Percentiles rank a stretch among this genome's conserved stretches.
Evolutionary conservation across 2,329 filamentous ascomycete genomes (phyloP).

Genomic region (Penicillium polonicum): DNA sequence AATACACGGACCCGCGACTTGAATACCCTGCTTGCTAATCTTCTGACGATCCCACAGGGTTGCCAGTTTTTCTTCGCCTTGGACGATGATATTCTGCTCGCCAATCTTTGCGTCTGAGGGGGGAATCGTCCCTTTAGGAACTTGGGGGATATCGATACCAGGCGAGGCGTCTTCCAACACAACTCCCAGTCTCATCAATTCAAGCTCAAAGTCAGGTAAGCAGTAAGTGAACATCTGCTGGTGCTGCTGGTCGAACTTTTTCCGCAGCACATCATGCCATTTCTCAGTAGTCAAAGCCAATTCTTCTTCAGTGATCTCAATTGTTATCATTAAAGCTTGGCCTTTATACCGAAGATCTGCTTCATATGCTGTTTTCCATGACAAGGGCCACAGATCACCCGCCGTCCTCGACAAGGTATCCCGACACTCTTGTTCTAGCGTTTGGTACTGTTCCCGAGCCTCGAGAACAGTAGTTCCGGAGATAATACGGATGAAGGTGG

Average conservation of each 20-base stretch:
- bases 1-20: constrained; percentile 48
- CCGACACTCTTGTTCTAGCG: constrained; percentile 40
- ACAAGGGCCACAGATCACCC: constrained; percentile 27
- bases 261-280: constrained; percentile 36
- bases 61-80: constrained; percentile 44
- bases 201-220: constrained; percentile 46
- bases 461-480: constrained; percentile 38
- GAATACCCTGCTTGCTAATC: constrained; percentile 42
- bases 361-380: constrained; percentile 41
- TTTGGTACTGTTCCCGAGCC: constrained; percentile 33
- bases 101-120: constrained; percentile 39
- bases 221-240: constrained; percentile 50
- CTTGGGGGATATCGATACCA: constrained; percentile 39
- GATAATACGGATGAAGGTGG: constrained; percentile 47
- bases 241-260: constrained; percentile 45
- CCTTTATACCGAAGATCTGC: constrained; percentile 51
- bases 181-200: constrained; percentile 50
- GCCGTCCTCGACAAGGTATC: constrained; percentile 42
- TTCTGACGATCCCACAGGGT: constrained; percentile 47
- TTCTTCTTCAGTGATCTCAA: constrained; percentile 38
- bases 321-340: constrained; percentile 43
- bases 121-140: constrained; percentile 33
- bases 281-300: constrained; percentile 28
- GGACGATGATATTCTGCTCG: constrained; percentile 42
- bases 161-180: constrained; percentile 46